These are phyloP conservation scores for Candida succiphila DNA, from an alignment of 805 yeast species.

Conservation along the genomic window DNA sequence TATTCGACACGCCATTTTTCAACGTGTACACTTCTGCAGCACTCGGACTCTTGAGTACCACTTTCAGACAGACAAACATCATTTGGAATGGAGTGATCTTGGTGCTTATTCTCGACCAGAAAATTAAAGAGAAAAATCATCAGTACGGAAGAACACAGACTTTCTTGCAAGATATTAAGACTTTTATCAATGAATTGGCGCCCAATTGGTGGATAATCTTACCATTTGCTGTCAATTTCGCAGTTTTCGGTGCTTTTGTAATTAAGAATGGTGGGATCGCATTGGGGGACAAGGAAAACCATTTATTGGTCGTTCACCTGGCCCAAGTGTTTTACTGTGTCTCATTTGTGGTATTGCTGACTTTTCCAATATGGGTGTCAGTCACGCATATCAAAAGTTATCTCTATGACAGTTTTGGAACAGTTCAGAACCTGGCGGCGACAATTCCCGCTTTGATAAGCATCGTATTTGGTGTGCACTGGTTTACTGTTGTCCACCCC, in stretches of 20 bases:
- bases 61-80: constrained; percentile 86
- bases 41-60: constrained; percentile 52
- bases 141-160: constrained; percentile 25
- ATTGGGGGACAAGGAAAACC: constrained; percentile 87
- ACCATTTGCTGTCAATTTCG: constrained; percentile 47
- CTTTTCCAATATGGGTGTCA: constrained; percentile 68
- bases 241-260: constrained; percentile 47
- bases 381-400: constrained; percentile 30
- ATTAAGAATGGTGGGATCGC: constrained; percentile 74
- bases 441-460: constrained; percentile 16
- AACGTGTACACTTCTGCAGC: constrained; percentile 34
- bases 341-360: constrained; percentile 50
- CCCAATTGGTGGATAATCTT: constrained; percentile 19
- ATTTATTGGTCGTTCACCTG: constrained; percentile 56
- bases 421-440: constrained; percentile 4
- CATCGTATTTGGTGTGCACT: constrained; percentile 39
- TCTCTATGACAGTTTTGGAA: constrained; percentile 18
- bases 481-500: constrained; percentile 75
- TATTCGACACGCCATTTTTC: constrained; percentile 8
- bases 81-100: constrained; percentile 69
- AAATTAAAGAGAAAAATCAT: constrained; percentile 25
- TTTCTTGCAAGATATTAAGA: constrained; percentile 12
- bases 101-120: constrained; percentile 43
- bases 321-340: constrained; percentile 79
- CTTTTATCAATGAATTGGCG: constrained; percentile 22